Evolutionary conservation across 345 rosid species (phyloP), one percentile per base, ranked within the genome.

Genomic region (Psidium friedrichsthalianum): DNA sequence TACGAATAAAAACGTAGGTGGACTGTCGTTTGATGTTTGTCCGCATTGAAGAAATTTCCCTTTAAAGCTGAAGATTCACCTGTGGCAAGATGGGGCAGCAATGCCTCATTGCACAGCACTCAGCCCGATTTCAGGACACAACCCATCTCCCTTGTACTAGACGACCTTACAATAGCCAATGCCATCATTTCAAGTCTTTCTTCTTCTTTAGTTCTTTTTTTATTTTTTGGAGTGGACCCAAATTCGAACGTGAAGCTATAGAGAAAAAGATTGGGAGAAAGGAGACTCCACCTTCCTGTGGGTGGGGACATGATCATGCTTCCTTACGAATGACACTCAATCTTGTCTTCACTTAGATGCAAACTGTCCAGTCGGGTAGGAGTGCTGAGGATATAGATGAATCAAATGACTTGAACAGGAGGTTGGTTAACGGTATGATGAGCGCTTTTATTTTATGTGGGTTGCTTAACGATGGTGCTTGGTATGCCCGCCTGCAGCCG

Each of bases 401-500:
- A 36, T 36, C 14, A 10, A 0, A 0, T 36, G 80, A 18, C 47
- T 36, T 69, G 80, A 36, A 18, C 80, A 18, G 80, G 9, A 18
- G 80, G 47, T 18, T 36, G 0, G 80, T 36, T 69, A 6, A 20
- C 47, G 27, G 8, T 21, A 82, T 16, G 83, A 52, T 82, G 83
- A 51, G 84, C 0, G 10, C 9, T 76, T 14, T 54, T 11, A 20
- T 49, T 25, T 51, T 15, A 0, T 2, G 47, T 0, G 80, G 1
- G 42, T 29, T 20, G 51, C n/a, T 9, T 42, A 59, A 36, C 51
- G 53, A 51, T 57, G 20, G 24, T 47, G n/a, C 56, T 52, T 10
- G 7, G 76, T 8, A 16, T 20, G 2, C 44, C 44, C 44, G 11
- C 55, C 83, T 36, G 20, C 90, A 97, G 99, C 99, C 7, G 99